Conservation (phyloP, 768 basidiomycete species). For the Phallus indusiatus region DNA sequence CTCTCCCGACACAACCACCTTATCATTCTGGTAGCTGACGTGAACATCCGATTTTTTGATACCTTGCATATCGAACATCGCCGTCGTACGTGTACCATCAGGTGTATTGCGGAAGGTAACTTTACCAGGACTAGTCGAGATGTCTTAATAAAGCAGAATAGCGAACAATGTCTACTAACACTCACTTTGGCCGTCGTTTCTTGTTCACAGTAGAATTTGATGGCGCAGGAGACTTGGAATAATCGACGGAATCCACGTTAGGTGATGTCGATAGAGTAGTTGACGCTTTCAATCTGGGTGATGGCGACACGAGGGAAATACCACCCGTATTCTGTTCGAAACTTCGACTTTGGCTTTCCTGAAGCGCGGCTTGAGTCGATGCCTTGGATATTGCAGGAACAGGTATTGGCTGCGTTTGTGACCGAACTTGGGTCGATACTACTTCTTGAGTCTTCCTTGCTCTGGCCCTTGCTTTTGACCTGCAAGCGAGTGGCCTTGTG, state of each 20-base stretch:
- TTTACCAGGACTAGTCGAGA: slow-evolving; percentile 19
- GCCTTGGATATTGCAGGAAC: background rate
- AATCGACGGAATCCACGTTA: slow-evolving; percentile 4
- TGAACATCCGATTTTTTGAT: slow-evolving; percentile 68
- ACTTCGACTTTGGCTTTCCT: background rate
- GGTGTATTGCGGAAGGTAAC: slow-evolving; percentile 62
- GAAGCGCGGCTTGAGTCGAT: background rate
- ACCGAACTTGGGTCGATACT: background rate
- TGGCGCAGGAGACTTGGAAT: slow-evolving; percentile 24
- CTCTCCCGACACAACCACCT: slow-evolving; percentile 58
- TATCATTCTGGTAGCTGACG: slow-evolving; percentile 56
- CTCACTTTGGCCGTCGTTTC: slow-evolving; percentile 59
- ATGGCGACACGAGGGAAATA: background rate
- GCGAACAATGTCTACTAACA: slow-evolving; percentile 4
- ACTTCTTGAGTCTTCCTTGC: background rate
- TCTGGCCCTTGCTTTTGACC: background rate
- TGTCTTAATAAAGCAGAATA: slow-evolving; percentile 3
- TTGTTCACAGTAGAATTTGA: slow-evolving; percentile 26
- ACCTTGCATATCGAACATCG: slow-evolving; percentile 61
- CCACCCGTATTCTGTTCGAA: background rate
- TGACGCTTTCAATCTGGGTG: background rate
- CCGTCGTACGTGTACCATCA: slow-evolving; percentile 55
- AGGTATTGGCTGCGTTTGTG: background rate
- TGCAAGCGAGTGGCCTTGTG: background rate
- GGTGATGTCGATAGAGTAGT: background rate